phyloP scores from a whole-genome alignment of 257 asterid genomes.

The Solanum sejunctum region DNA sequence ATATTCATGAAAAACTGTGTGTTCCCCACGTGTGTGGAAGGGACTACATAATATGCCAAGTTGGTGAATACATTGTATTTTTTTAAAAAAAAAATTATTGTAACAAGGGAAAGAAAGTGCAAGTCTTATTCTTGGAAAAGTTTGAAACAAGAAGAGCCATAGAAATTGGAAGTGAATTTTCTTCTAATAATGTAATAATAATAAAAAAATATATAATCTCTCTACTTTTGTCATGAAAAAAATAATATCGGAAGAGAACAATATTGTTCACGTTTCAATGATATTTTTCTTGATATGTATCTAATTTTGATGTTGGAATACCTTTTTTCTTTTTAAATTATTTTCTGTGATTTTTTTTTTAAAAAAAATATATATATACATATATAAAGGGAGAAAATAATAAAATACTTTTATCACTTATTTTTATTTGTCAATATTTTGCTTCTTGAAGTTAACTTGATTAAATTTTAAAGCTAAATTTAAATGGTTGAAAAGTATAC shows the following conservation, averaged over 20 bases:
- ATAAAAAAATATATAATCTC: neutral
- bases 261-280: neutral
- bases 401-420: no score
- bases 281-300: neutral
- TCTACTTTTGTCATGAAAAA: neutral
- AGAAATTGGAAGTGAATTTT: neutral
- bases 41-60: neutral
- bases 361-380: no score
- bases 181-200: neutral
- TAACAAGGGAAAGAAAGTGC: neutral
- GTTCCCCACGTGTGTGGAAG: neutral
- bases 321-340: neutral
- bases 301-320: neutral
- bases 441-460: no score
- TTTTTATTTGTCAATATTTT: no score
- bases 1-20: neutral
- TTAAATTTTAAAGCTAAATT: no score
- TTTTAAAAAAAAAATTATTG: neutral
- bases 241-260: neutral
- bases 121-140: neutral
- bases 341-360: neutral
- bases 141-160: neutral
- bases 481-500: no score
- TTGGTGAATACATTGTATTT: neutral
- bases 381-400: no score